Evolutionary conservation across 306 rosid species (phyloP), one percentile per base, ranked within the genome.

Genomic region (Quercus engelmannii): DNA sequence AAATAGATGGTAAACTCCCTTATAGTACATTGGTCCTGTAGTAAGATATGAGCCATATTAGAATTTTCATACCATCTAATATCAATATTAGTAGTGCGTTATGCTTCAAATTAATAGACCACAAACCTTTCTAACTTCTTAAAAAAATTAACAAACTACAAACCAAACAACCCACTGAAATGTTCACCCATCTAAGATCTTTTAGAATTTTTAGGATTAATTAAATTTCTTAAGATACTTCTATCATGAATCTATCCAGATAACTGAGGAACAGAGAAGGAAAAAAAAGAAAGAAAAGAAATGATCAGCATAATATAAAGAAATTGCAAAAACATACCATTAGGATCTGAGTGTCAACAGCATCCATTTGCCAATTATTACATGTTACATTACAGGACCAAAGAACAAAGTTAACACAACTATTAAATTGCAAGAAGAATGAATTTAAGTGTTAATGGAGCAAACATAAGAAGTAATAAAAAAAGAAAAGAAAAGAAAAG

Each of bases 1-100:
- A 74, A 90, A 90, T 8, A 90, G 64, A 62, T 88, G 94, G 76
- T 90, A 90, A 43, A 81, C 82, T 55, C 92, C 92, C 78, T 83
- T 81, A 11, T 84, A 85, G 76, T 84, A 84, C 87, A 90, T 77
- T 9, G 94, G 91, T 68, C 87, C 91, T 89, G 80, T 55, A 4
- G 58, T 26, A 55, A 43, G 43, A 49, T 41, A 41, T 41, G 46
- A 41, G 46, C 46, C 46, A 41, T 41, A 41, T 12, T 49, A 49
- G 54, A 49, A 3, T 49, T 49, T 10, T 49, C 54, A 49, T 8
- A 41, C 46, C 46, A 41, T 41, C 11, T 41, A 41, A 41, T 41
- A 41, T 41, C 46, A 41, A 41, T 41, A 41, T 8, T 8, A 41
- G 46, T 41, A 41, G 46, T 41, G 46, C 2, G 46, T 8, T 41